Evolutionary conservation across 2,329 filamentous ascomycete species (phyloP), one percentile per base, ranked within the genome.

Genomic region (Pestalotiopsis sp.): DNA sequence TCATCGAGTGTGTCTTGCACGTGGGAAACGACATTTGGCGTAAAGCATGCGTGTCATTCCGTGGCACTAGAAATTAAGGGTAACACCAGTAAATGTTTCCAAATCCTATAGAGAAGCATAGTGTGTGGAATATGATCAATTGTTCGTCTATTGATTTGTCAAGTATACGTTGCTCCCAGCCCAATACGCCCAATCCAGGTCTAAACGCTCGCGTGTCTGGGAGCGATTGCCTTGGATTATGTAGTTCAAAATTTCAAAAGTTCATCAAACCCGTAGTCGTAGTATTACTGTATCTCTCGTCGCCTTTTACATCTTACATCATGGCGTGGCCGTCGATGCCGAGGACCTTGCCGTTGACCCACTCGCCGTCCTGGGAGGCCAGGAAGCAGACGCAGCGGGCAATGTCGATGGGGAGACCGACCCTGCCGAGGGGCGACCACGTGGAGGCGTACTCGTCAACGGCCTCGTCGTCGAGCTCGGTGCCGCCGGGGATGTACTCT

Each of bases 381-480:
- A 84, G 76, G 81, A 84, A 84, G 81, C 86, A 88, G 68, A 90
- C 89, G 20, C 90, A 88, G 70, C 89, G 87, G 71, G 90, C 90
- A 77, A 92, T 88, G 77, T 92, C 90, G 76, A 90, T 87, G 68
- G 90, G 90, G 72, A 91, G 88, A 72, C 90, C 90, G 69, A 91
- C 89, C 76, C 90, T 87, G 81, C 86, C 85, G 73, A 90, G 83
- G 49, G 90, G 89, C 20, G 88, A 90, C 88, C 89, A 91, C 70
- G 85, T 89, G 70, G 85, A 84, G 59, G 89, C 89, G 76, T 86
- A 90, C 85, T 88, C 87, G 72, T 90, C 88, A 69, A 90, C 87
- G 75, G 87, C 82, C 71, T 89, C 87, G 77, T 90, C 84, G 75
- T 74, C 82, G 73, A 90, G 80, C 71, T 85, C 85, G 68, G 83